Base-by-base conservation (phyloP, 495 filamentous ascomycete genomes). In the Trichoderma orchidacearum region DNA sequence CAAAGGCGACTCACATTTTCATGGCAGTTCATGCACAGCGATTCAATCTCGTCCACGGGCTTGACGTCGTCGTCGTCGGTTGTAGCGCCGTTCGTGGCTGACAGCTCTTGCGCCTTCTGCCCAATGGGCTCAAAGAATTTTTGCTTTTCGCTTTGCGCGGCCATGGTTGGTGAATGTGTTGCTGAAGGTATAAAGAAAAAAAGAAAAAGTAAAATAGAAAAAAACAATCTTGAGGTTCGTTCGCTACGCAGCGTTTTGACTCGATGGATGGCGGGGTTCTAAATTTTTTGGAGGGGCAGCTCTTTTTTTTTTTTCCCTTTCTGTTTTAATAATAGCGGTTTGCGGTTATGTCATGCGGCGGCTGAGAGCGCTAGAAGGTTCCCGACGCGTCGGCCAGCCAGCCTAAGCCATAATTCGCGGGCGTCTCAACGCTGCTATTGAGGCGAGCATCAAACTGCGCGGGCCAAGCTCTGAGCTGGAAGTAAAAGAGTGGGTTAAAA, bases 1-100 rank as follows among this genome's bases (percentile, higher is more conserved):
- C 12, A 4, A 21, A 18, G 32, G 45, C 17, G 56, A 68, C 80
- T 60, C 77, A 90, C 89, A 78, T 95, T 84, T 60, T 92, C 81
- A 58, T 90, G 83, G 66, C 67, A 71, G 64, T 70, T 70, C 68
- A 77, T 69, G 61, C 75, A 75, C 29, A 75, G 68, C 60, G 69
- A 79, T 68, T 64, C 68, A 61, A 70, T 77, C 63, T 72, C 69
- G 59, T 90, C 85, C 27, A 87, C 83, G 6, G 81, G 69, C 52
- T 71, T 70, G 13, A 77, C 75, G 11, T 80, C 81, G 25, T 75
- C 67, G 21, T 66, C 72, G 45, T 60, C 66, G 41, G 55, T 60
- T 36, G 54, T 56, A 25, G 63, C 57, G 29, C 62, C 68, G 31
- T 71, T 68, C 5, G 70, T 64, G 51, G 60, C 62, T 30, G 66